Conservation (phyloP, 768 basidiomycete genomes). For the Pleurotus platypus region DNA sequence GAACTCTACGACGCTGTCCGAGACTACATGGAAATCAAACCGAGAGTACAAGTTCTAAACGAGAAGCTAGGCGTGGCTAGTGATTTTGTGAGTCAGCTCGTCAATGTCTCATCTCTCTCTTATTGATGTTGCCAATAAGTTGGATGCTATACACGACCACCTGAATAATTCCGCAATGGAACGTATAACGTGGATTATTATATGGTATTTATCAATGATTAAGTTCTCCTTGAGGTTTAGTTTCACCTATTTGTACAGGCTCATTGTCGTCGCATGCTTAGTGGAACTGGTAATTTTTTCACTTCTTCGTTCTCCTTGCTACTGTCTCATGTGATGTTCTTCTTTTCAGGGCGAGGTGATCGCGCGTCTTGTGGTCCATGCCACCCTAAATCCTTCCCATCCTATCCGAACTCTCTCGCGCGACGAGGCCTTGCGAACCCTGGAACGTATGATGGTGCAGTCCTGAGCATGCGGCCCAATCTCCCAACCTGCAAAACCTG, state of each 20-base stretch:
- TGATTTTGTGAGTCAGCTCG: conserved; percentile 65
- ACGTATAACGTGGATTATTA: conserved; percentile 67
- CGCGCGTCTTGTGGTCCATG: conserved; percentile 72
- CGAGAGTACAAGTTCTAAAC: conserved; percentile 79
- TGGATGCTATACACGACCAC: conserved; percentile 92
- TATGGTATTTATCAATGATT: conserved; percentile 31
- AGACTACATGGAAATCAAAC: conserved; percentile 92
- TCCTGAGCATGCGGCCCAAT: neutral
- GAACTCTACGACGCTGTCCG: conserved; percentile 89
- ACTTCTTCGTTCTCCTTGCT: conserved; percentile 1
- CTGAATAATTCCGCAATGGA: conserved; percentile 88
- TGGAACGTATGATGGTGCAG: conserved; percentile 36
- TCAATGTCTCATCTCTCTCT: neutral
- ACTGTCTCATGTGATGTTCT: neutral
- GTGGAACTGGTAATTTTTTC: conserved; percentile 62
- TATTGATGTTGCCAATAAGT: conserved; percentile 34
- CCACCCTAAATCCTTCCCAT: conserved; percentile 30
- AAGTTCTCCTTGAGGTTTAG: no score
- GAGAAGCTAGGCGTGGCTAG: conserved; percentile 85
- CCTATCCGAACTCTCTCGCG: conserved; percentile 22
- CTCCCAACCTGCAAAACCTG: neutral
- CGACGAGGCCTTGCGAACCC: conserved; percentile 35
- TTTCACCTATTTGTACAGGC: conserved; percentile 43
- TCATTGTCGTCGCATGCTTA: conserved; percentile 86
- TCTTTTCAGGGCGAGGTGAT: conserved; percentile 69